These are phyloP conservation scores for Alternaria viburni DNA, from an alignment of 2,329 filamentous ascomycete species.

Conservation along the genomic window DNA sequence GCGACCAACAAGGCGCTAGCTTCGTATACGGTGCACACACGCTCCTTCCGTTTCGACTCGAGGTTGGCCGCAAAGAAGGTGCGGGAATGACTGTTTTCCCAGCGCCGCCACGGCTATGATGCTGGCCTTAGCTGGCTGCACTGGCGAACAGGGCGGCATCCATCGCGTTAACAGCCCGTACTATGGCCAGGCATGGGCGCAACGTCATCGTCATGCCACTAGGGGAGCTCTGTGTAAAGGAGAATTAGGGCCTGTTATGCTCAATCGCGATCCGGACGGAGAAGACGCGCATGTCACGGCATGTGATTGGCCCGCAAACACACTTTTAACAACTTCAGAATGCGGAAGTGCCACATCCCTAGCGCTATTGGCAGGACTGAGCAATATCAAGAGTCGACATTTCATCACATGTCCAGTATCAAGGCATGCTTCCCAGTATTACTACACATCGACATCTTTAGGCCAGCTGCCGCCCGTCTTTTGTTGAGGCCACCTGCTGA, in stretches of 20 bases:
- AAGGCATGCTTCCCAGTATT: not conserved
- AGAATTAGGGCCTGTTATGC: not conserved
- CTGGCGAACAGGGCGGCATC: constrained; percentile 8
- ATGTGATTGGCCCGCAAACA: constrained; percentile 5
- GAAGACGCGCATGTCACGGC: not conserved
- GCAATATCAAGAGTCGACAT: not conserved
- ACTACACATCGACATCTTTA: not conserved
- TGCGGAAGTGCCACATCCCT: constrained; percentile 7
- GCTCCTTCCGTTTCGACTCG: constrained; percentile 13
- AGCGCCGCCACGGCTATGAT: constrained; percentile 3
- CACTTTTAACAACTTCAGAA: constrained; percentile 6
- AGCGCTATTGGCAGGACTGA: not conserved
- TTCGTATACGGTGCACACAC: constrained; percentile 20
- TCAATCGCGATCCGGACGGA: not conserved
- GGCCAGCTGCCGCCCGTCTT: not conserved
- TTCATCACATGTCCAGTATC: not conserved
- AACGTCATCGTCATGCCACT: constrained; percentile 14
- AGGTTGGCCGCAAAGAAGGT: constrained; percentile 4
- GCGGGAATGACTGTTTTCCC: not conserved
- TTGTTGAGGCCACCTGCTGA: constrained; percentile 3
- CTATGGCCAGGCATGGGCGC: not conserved
- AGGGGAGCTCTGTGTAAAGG: constrained; percentile 1
- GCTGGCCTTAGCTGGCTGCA: not conserved
- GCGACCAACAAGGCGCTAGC: constrained; percentile 16
- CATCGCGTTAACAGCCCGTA: constrained; percentile 9